Base-by-base conservation (phyloP, 1,139 yeast species). In the Pichia kudriavzevii region DNA sequence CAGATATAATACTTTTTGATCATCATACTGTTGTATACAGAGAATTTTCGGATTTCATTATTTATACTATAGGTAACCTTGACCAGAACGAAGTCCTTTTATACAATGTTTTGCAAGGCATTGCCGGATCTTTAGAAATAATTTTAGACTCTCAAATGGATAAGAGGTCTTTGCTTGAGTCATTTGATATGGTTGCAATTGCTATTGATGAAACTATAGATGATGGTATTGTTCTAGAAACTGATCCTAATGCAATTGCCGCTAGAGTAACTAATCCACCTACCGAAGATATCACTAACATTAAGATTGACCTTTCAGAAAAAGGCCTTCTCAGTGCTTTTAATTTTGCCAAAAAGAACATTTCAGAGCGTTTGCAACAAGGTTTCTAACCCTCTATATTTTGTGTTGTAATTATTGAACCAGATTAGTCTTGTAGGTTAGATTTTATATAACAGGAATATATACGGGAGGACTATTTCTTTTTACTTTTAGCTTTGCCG, bases 181-280 rank as follows among this genome's bases (percentile, higher is more conserved):
- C 81, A 57, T 91, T 80, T 56, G 99, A 91, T 59, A 67, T 84
- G 66, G 79, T 87, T 33, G 69, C 84, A 32, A 71, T 91, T 57
- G 85, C 94, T 8, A 72, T 88, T 31, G 98, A 91, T 58, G 98
- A 91, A 61, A 73, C 94, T 17, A 68, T 91, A 38, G 98, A 91
- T 56, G 93, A 83, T 49, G 95, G 97, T 19, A 76, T 91, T 45
- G 78, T 93, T 43, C 69, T 93, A 48, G 97, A 91, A 60, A 80
- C 87, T 27, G 97, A 91, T 53, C 78, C 94, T 4, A 75, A 80
- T 29, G 76, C 85, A 32, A 83, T 91, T 50, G 91, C 88, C 5
- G 75, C 94, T 14, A 72, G 98, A 59, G 95, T 88, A 13, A 82
- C 96, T 22, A 75, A 76, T 48, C 79, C 93, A 21, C 95, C 96